Evolutionary conservation across 225 moss, liverwort and hornwort species (phyloP).

Genomic region (Anthoceros angustus): DNA sequence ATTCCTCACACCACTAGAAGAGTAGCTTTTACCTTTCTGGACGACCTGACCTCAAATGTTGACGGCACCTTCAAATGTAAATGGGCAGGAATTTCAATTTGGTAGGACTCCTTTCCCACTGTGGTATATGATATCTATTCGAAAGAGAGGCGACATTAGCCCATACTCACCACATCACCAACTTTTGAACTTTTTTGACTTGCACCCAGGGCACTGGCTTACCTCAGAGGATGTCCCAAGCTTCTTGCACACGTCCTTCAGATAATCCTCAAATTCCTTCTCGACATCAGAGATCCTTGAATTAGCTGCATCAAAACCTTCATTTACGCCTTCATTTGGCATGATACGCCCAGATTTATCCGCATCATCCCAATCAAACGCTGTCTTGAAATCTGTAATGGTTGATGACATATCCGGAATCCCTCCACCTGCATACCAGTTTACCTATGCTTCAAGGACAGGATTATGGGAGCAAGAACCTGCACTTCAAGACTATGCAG

Average conservation of each 20-base stretch:
- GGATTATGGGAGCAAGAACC: background rate
- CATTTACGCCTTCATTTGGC: conserved; percentile 74
- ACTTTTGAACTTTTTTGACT: too few relatives aligned
- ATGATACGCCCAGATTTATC: conserved; percentile 74
- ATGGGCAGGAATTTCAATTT: conserved; percentile 82
- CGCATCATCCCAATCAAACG: conserved; percentile 81
- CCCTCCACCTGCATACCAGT: conserved; percentile 38
- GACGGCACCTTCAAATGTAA: conserved; percentile 54
- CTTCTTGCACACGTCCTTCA: conserved; percentile 52
- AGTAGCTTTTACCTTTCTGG: conserved; percentile 56
- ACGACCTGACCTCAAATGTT: conserved; percentile 76
- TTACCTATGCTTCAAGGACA: background rate
- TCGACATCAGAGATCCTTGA: conserved; percentile 37
- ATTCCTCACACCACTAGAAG: background rate
- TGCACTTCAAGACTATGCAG: background rate
- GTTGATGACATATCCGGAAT: conserved; percentile 55
- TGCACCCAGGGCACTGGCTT: background rate
- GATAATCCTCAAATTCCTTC: conserved; percentile 45
- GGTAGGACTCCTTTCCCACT: conserved; percentile 79
- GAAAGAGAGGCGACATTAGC: background rate
- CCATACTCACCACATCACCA: background rate
- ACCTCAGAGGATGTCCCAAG: conserved; percentile 66
- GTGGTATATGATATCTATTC: conserved; percentile 69
- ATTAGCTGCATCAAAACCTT: conserved; percentile 63
- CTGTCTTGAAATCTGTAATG: conserved; percentile 60